A percentile compares a stretch with the other conserved stretches of the same genome.
Evolutionary conservation across 2,329 filamentous ascomycete genomes (phyloP).

Genomic region (Colletotrichum sp.): DNA sequence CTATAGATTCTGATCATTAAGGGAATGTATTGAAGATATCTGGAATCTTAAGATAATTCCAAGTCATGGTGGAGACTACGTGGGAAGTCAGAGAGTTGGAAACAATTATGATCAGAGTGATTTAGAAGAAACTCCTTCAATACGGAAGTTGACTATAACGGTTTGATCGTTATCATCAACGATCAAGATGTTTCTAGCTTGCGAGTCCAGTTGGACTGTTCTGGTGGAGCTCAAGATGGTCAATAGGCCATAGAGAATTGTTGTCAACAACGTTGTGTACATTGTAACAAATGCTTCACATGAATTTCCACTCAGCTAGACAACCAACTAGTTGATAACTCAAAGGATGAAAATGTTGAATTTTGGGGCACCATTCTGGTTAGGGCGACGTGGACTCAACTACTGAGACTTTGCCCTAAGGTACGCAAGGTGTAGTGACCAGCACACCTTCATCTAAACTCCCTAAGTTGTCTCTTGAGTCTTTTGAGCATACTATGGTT

Average conservation of each 20-base stretch:
- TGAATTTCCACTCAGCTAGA: not conserved
- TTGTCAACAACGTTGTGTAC: not conserved
- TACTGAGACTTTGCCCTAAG: too few species aligned
- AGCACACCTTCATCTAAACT: too few species aligned
- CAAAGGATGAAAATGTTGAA: not conserved
- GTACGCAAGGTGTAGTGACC: too few species aligned
- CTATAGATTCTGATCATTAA: not conserved
- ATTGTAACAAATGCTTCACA: not conserved
- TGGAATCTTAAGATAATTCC: not conserved
- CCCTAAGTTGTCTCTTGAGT: too few species aligned
- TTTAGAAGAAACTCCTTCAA: too few species aligned
- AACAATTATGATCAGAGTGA: too few species aligned
- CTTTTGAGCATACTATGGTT: too few species aligned
- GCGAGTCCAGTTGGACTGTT: not conserved
- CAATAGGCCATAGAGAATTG: not conserved
- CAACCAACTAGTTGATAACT: not conserved
- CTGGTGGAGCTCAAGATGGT: not conserved
- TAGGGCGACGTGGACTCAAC: too few species aligned
- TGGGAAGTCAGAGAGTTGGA: not conserved
- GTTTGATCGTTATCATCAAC: not conserved
- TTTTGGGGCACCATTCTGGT: too few species aligned
- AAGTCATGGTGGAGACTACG: not conserved
- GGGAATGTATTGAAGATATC: not conserved
- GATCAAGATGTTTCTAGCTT: not conserved
- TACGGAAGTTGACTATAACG: fast-evolving